These are phyloP conservation scores for Globisporangium carolinianum DNA, from an alignment of 352 stramenopile species.

Conservation along the genomic window DNA sequence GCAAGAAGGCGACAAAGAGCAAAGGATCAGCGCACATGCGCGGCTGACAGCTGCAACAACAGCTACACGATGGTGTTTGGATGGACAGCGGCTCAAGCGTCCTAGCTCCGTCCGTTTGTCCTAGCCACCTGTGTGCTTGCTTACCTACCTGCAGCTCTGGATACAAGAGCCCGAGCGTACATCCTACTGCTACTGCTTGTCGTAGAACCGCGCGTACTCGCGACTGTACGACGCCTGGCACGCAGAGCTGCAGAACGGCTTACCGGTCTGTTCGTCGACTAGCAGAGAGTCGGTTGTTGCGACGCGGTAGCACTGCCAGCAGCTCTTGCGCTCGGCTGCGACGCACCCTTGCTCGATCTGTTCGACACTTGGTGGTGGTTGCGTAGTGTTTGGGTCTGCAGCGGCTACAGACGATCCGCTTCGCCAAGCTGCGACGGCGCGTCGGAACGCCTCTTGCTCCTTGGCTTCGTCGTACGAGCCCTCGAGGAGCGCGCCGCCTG, in stretches of 20 bases:
- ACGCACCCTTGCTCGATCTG: slow-evolving; percentile 41
- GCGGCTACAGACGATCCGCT: slow-evolving; percentile 10
- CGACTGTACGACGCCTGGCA: slow-evolving; percentile 37
- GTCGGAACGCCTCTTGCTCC: slow-evolving; percentile 55
- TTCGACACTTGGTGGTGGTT: slow-evolving; percentile 16
- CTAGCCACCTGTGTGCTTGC: no score
- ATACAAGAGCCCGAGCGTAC: no score
- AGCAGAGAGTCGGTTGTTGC: slow-evolving; percentile 31
- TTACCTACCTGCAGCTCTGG: no score
- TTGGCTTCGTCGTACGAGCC: slow-evolving; percentile 67
- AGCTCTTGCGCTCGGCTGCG: slow-evolving; percentile 47
- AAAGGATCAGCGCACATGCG: background rate
- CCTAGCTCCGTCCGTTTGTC: no score
- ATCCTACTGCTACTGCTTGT: slow-evolving; percentile 5
- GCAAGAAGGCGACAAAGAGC: slow-evolving; percentile 42
- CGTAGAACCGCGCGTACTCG: slow-evolving; percentile 58
- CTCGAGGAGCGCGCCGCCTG: slow-evolving; percentile 34
- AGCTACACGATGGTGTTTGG: background rate
- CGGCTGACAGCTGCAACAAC: background rate
- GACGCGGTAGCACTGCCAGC: slow-evolving; percentile 79
- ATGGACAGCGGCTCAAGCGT: no score
- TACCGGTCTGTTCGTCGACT: slow-evolving; percentile 32
- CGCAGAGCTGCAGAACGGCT: slow-evolving; percentile 38
- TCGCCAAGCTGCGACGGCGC: slow-evolving; percentile 57
- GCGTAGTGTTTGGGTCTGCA: background rate